Evolutionary conservation across 116 monocot genomes (phyloP), one percentile per base, ranked within the genome.

Genomic region (Zostera marina): DNA sequence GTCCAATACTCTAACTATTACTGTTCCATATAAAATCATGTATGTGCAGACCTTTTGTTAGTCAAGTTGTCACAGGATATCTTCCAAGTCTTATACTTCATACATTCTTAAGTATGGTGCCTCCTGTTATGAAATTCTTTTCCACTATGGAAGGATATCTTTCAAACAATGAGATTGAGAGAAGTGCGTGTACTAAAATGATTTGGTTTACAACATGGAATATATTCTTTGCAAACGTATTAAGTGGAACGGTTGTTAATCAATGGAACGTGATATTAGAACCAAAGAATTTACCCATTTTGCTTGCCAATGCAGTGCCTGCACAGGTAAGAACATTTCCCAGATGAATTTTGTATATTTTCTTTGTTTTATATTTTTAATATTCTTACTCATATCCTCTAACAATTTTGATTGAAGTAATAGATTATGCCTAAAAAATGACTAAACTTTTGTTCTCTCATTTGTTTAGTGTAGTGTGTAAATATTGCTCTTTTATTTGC

Each of bases 111-210:
- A 74, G 78, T 16, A 15, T 55, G 23, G 72, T 90, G 22, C 91
- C 99, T 66, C 76, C 99, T 1, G 67, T 86, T 65, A 99, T 99
- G 99, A 99, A 79, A 72, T 20, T 76, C 16, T 84, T 99, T 62
- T 99, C 99, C 9, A 83, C 74, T 38, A 99, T 99, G 75, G 83
- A 91, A 91, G 99, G 99, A 41, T 80, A 73, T 68, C 79, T 91
- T 53, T 60, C 99, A 24, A 45, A 56, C 49, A 87, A 87, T 73
- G 72, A 76, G 69, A 87, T 91, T 73, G 91, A 91, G 65, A 83
- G 67, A 66, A 91, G 91, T 77, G 86, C 99, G 21, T 99, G 99
- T 54, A 62, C 41, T 41, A 99, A 99, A 77, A 83, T 99, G 90
- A 74, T 99, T 59, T 75, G 62, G 78, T 98, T 98, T 66, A 79